These are phyloP conservation scores for Polysphondylium violaceum DNA, from an alignment of 78 protist species.

Conservation along the genomic window DNA sequence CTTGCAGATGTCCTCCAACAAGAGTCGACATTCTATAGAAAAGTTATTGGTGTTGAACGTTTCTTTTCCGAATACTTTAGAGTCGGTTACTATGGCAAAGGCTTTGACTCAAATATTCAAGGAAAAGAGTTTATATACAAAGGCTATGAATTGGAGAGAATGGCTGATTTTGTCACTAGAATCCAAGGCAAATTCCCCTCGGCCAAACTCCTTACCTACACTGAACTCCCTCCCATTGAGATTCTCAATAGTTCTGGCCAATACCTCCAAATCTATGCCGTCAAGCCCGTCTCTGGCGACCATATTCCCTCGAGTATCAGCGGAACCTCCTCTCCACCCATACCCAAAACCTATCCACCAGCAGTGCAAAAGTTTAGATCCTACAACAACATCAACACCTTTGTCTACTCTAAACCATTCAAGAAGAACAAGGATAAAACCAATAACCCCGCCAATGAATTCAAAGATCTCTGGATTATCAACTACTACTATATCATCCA, in stretches of 20 bases:
- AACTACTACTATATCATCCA: slow-evolving; percentile 60
- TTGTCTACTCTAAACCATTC: slow-evolving; percentile 77
- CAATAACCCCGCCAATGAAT: slow-evolving; percentile 61
- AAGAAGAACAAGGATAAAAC: slow-evolving; percentile 55
- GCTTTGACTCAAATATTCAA: slow-evolving; percentile 74
- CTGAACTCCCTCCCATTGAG: slow-evolving; percentile 70
- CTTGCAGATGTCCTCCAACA: slow-evolving; percentile 67
- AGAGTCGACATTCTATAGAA: slow-evolving; percentile 71
- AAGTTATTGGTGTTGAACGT: slow-evolving; percentile 76
- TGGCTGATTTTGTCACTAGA: slow-evolving; percentile 77
- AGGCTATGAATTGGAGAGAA: slow-evolving; percentile 79
- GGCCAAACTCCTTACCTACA: slow-evolving; percentile 75
- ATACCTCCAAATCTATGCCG: slow-evolving; percentile 57
- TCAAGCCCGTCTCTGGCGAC: slow-evolving; percentile 44
- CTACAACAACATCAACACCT: slow-evolving; percentile 67
- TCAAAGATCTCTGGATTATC: slow-evolving; percentile 83
- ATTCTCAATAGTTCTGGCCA: slow-evolving; percentile 33
- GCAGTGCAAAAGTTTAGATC: slow-evolving; percentile 57
- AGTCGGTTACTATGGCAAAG: slow-evolving; percentile 87
- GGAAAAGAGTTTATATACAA: slow-evolving; percentile 86
- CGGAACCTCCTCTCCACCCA: background rate
- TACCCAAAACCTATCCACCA: slow-evolving; percentile 21
- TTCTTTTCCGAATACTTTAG: slow-evolving; percentile 87
- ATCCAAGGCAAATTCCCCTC: slow-evolving; percentile 78
- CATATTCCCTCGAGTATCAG: background rate